Conservation (phyloP, 1,284 basidiomycete genomes). For the Ustilago tritici region DNA sequence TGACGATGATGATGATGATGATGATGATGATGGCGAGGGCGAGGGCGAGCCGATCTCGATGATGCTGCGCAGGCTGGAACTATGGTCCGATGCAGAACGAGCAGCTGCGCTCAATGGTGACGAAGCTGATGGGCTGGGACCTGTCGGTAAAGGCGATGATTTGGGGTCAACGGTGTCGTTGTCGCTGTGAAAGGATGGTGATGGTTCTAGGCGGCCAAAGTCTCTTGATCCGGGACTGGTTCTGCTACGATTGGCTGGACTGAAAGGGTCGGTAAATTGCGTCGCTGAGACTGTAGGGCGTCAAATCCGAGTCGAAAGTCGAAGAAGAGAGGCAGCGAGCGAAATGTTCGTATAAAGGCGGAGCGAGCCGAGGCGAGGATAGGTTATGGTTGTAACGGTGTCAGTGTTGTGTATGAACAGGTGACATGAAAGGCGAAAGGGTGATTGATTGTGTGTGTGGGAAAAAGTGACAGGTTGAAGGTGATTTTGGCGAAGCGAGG, state of each 20-base stretch:
- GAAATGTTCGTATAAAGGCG: neutral
- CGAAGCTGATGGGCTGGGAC: constrained; percentile 34
- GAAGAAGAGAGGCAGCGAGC: neutral
- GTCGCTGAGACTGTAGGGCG: constrained; percentile 36
- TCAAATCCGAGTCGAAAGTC: neutral
- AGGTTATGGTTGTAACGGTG: neutral
- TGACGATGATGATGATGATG: constrained; percentile 8
- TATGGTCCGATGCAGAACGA: constrained; percentile 26
- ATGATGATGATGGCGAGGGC: constrained; percentile 13
- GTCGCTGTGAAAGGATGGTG: constrained; percentile 30
- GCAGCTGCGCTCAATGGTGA: constrained; percentile 35
- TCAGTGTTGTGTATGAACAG: neutral
- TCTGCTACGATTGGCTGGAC: constrained; percentile 29
- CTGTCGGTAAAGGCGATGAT: constrained; percentile 33
- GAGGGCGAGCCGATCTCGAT: constrained; percentile 26
- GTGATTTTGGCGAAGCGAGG: constrained; percentile 9
- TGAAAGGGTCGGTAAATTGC: constrained; percentile 51
- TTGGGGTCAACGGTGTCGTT: constrained; percentile 48
- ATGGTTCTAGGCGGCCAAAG: constrained; percentile 8
- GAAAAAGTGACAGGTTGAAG: constrained; percentile 7
- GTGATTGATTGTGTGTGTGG: constrained; percentile 6
- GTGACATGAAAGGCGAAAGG: neutral
- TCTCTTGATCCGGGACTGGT: constrained; percentile 27
- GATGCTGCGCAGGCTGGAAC: constrained; percentile 35
- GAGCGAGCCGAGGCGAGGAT: too few species aligned